A percentile compares a stretch with the other conserved stretches of the same genome.
These are phyloP conservation scores for Dactylella cylindrospora DNA, from an alignment of 2,329 filamentous ascomycete species.

Conservation along the genomic window DNA sequence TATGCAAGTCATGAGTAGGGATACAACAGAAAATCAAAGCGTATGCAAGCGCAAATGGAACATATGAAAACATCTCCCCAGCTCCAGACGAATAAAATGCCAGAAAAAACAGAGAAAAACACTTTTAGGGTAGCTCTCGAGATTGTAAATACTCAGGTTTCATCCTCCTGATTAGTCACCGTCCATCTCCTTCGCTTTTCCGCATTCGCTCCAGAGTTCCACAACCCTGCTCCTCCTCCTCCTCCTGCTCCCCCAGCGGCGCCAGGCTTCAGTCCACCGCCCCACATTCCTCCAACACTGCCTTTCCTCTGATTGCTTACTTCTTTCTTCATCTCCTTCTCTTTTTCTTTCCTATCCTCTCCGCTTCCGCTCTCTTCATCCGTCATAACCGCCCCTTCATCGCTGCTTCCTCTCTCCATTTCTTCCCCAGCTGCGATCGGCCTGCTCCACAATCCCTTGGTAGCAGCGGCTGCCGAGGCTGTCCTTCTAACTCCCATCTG, in stretches of 20 bases:
- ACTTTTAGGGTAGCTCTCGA: neutral
- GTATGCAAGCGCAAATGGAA: too few relatives aligned
- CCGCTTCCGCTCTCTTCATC: conserved; percentile 38
- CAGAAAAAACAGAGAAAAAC: neutral
- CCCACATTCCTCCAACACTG: neutral
- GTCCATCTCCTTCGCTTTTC: conserved; percentile 30
- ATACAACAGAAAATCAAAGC: too few relatives aligned
- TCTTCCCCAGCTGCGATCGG: conserved; percentile 13
- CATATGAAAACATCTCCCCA: too few relatives aligned
- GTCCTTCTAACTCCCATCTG: conserved; percentile 42
- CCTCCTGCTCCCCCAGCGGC: neutral
- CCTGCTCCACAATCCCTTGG: conserved; percentile 34
- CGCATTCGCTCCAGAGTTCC: conserved; percentile 2
- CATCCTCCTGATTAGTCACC: conserved; percentile 35
- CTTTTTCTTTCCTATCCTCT: conserved; percentile 5
- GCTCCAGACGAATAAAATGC: neutral
- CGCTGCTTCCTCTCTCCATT: conserved; percentile 36
- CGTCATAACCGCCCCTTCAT: conserved; percentile 34
- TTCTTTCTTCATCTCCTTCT: conserved; percentile 7
- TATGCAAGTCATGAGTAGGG: too few relatives aligned
- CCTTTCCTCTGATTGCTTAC: conserved; percentile 8
- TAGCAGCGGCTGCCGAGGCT: conserved; percentile 34
- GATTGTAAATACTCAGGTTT: conserved; percentile 7
- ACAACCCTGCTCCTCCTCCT: neutral
- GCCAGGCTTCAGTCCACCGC: conserved; percentile 2